These are phyloP conservation scores for Heliamphora pulchella DNA, from an alignment of 179 eudicot genomes.

Conservation along the genomic window DNA sequence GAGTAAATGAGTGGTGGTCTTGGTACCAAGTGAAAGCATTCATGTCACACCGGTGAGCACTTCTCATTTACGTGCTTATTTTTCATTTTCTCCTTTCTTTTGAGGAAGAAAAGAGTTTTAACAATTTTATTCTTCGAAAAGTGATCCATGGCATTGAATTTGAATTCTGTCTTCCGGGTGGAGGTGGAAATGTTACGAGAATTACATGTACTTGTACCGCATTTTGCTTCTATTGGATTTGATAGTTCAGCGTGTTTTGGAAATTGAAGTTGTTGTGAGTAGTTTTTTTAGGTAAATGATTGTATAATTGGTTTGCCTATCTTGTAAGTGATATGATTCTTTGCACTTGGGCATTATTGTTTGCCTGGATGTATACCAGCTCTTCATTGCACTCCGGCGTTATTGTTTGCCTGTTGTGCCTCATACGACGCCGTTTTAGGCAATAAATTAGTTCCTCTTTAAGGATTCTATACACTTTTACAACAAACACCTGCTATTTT, in stretches of 20 bases:
- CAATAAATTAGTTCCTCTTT: too few relatives aligned
- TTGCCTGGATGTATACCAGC: background rate
- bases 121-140: background rate
- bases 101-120: background rate
- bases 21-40: constrained; percentile 22
- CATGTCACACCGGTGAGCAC: background rate
- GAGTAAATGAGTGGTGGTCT: constrained; percentile 22
- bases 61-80: background rate
- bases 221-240: background rate
- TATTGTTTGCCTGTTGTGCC: too few relatives aligned
- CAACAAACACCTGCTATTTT: too few relatives aligned
- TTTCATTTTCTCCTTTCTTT: background rate
- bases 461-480: too few relatives aligned
- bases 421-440: too few relatives aligned
- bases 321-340: background rate
- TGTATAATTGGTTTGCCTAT: background rate
- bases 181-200: background rate
- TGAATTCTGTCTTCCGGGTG: background rate
- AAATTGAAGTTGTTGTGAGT: background rate
- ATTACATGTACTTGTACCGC: background rate
- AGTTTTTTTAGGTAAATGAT: background rate
- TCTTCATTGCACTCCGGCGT: background rate
- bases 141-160: background rate
- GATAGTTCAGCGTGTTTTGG: background rate
- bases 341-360: background rate